Percentiles rank a stretch among this genome's conserved stretches.
Conservation (phyloP, 768 basidiomycete genomes). For the Grammothele lineata region DNA sequence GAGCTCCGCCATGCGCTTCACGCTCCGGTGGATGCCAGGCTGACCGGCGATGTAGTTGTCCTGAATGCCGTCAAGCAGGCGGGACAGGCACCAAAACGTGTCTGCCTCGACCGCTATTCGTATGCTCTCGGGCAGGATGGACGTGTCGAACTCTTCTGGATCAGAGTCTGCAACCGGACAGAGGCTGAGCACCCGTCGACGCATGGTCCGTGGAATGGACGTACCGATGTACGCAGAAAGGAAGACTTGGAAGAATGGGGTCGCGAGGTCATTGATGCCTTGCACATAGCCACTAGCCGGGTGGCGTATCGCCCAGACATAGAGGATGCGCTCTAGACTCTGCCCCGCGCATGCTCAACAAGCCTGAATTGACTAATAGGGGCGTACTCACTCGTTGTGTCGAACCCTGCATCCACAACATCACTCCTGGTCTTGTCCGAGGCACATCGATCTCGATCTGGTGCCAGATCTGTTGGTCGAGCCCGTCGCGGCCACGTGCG, state of each 20-base stretch:
- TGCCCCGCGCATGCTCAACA: slow-evolving; percentile 30
- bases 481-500: slow-evolving; percentile 73
- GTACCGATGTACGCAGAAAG: slow-evolving; percentile 90
- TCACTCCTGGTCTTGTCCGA: slow-evolving; percentile 86
- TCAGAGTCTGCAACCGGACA: slow-evolving; percentile 62
- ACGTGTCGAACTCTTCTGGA: slow-evolving; percentile 85
- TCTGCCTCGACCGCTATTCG: slow-evolving; percentile 93
- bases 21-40: slow-evolving; percentile 92
- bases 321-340: slow-evolving; percentile 92
- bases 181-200: background rate
- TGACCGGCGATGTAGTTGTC: slow-evolving; percentile 98
- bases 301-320: slow-evolving; percentile 99
- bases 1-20: slow-evolving; percentile 90
- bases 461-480: slow-evolving; percentile 98
- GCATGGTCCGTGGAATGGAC: slow-evolving; percentile 13
- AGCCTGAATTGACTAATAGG: slow-evolving; percentile 2
- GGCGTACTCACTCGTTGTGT: slow-evolving; percentile 74
- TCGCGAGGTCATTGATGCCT: slow-evolving; percentile 97
- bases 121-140: slow-evolving; percentile 60
- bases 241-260: slow-evolving; percentile 97
- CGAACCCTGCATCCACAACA: slow-evolving; percentile 83
- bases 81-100: slow-evolving; percentile 96
- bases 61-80: slow-evolving; percentile 94
- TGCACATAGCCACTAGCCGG: slow-evolving; percentile 99
- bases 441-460: slow-evolving; percentile 99